Evolutionary conservation across 2,329 filamentous ascomycete species (phyloP).

Genomic region (Aspergillus alliaceus): DNA sequence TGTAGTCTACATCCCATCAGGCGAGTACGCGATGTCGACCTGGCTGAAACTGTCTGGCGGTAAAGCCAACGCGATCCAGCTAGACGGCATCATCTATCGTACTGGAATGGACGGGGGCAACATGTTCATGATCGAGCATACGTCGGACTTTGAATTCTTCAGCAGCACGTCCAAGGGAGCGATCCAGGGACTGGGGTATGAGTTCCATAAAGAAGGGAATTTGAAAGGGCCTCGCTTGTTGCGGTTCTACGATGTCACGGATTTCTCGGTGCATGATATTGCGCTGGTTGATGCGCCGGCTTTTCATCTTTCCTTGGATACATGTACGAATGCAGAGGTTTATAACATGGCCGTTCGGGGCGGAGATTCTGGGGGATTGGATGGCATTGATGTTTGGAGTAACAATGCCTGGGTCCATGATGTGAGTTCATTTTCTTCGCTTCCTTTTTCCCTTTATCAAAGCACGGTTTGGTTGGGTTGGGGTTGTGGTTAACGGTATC

Average conservation of each 20-base stretch:
- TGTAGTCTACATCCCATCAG: conserved; percentile 50
- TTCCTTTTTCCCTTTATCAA: not conserved
- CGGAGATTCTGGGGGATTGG: conserved; percentile 53
- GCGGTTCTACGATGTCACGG: conserved; percentile 45
- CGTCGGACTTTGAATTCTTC: conserved; percentile 55
- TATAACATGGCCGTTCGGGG: conserved; percentile 59
- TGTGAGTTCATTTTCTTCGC: conserved; percentile 19
- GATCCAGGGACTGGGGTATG: conserved; percentile 54
- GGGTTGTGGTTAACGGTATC: not conserved
- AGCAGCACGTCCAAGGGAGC: conserved; percentile 53
- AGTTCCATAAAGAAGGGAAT: conserved; percentile 45
- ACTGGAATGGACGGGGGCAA: conserved; percentile 51
- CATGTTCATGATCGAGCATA: conserved; percentile 54
- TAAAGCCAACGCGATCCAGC: conserved; percentile 50
- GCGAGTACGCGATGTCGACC: conserved; percentile 51
- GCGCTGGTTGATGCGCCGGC: conserved; percentile 50
- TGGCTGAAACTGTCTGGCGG: conserved; percentile 53
- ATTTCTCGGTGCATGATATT: conserved; percentile 54
- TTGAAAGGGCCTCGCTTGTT: conserved; percentile 47
- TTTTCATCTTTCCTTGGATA: conserved; percentile 54
- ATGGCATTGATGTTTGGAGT: conserved; percentile 58
- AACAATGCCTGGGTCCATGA: conserved; percentile 61
- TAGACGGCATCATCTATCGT: conserved; percentile 55
- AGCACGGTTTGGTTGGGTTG: not conserved
- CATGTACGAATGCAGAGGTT: conserved; percentile 52